A percentile compares a stretch with the other conserved stretches of the same genome.
Evolutionary conservation across 2,329 filamentous ascomycete species (phyloP).

Genomic region (Ophiostoma ulmi): DNA sequence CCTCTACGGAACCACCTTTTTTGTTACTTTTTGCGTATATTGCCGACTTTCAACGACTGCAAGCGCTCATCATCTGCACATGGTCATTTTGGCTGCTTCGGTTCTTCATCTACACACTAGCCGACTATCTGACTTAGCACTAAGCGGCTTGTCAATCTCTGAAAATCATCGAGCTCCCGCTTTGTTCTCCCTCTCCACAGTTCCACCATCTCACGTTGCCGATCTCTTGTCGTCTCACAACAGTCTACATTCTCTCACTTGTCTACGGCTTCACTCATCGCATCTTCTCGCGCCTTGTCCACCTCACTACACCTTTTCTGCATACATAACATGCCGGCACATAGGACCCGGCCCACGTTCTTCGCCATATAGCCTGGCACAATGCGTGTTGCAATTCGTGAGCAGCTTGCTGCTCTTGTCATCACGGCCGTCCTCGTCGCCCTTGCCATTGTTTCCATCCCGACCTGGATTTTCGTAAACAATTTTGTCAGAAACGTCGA

Average conservation of each 20-base stretch:
- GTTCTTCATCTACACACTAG: background rate
- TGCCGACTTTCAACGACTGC: background rate
- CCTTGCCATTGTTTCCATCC: conserved; percentile 72
- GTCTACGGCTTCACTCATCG: too few relatives aligned
- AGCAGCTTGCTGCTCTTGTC: conserved; percentile 79
- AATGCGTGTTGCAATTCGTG: conserved; percentile 83
- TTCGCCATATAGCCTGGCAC: conserved; percentile 36
- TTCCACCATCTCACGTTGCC: conserved; percentile 17
- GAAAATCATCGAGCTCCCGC: conserved; percentile 1
- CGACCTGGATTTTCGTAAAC: conserved; percentile 60
- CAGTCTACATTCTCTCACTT: background rate
- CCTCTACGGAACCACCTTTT: background rate
- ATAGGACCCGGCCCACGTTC: conserved; percentile 22
- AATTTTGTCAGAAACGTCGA: conserved; percentile 49
- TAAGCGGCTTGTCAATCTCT: background rate
- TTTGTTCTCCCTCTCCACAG: background rate
- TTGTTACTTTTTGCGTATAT: background rate
- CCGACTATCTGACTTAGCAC: background rate
- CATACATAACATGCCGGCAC: conserved; percentile 32
- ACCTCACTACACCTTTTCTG: background rate
- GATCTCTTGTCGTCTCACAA: conserved; percentile 14
- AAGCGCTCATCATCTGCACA: background rate
- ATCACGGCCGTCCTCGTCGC: conserved; percentile 67
- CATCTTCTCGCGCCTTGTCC: conserved; percentile 11
- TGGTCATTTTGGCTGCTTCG: background rate